Evolutionary conservation across 805 yeast genomes (phyloP).

Genomic region (Metschnikowia aberdeeniae): DNA sequence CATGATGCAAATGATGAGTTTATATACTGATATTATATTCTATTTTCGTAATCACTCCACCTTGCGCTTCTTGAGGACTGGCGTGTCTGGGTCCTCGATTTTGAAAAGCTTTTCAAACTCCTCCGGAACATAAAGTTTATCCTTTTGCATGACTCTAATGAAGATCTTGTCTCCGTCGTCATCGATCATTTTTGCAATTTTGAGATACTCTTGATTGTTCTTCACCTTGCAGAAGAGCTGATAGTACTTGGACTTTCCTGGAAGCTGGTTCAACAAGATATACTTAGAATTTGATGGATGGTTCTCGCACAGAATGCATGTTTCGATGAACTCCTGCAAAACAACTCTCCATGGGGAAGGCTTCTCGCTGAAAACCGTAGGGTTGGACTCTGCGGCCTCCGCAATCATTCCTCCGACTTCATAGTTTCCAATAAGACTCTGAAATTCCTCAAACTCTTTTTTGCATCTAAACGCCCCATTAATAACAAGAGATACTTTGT

Average conservation of each 20-base stretch:
- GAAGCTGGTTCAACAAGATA: conserved; percentile 71
- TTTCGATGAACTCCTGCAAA: conserved; percentile 50
- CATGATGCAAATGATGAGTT: conserved; percentile 4
- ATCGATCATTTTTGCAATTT: conserved; percentile 29
- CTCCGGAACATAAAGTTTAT: conserved; percentile 17
- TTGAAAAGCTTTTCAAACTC: conserved; percentile 10
- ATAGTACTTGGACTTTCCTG: conserved; percentile 66
- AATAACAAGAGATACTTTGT: conserved; percentile 68
- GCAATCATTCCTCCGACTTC: conserved; percentile 91
- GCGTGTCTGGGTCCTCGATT: background rate
- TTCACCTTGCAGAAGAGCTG: conserved; percentile 54
- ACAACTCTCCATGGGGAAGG: conserved; percentile 53
- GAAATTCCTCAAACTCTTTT: conserved; percentile 50
- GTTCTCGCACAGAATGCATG: conserved; percentile 57
- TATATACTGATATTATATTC: background rate
- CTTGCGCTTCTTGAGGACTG: conserved; percentile 2
- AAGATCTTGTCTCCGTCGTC: conserved; percentile 36
- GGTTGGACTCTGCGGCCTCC: conserved; percentile 81
- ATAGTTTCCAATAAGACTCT: conserved; percentile 48
- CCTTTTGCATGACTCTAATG: conserved; percentile 31
- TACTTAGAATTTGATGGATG: conserved; percentile 69
- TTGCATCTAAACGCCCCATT: conserved; percentile 72
- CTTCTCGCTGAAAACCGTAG: conserved; percentile 57
- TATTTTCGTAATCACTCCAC: background rate
- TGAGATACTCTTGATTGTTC: conserved; percentile 46